Conservation (phyloP, 1,284 basidiomycete genomes). For the Coniophora puteana region DNA sequence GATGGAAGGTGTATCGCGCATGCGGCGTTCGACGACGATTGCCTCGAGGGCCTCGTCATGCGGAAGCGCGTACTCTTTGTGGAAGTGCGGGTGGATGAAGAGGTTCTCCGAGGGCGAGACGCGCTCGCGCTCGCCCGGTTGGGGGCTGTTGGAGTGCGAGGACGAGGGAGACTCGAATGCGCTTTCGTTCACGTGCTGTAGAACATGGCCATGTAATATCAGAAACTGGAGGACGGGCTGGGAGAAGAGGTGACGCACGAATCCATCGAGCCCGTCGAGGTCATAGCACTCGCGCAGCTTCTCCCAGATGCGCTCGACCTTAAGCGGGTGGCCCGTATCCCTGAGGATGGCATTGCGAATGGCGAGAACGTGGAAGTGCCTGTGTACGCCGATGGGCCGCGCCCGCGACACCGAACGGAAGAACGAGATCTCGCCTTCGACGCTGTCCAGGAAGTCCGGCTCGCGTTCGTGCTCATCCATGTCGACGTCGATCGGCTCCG, state of each 20-base stretch:
- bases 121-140: too few species aligned
- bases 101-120: slow-evolving; percentile 66
- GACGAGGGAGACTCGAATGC: too few species aligned
- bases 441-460: slow-evolving; percentile 54
- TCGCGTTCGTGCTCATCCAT: slow-evolving; percentile 28
- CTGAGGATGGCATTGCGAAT: slow-evolving; percentile 68
- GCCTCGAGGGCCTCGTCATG: slow-evolving; percentile 53
- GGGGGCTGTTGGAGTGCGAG: too few species aligned
- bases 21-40: slow-evolving; percentile 56
- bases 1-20: slow-evolving; percentile 54
- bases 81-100: slow-evolving; percentile 63
- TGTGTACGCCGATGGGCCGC: slow-evolving; percentile 74
- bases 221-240: too few species aligned
- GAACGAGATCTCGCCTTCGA: slow-evolving; percentile 78
- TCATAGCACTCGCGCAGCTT: slow-evolving; percentile 74
- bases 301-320: slow-evolving; percentile 66
- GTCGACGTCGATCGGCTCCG: too few species aligned
- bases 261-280: slow-evolving; percentile 71
- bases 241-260: too few species aligned
- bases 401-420: slow-evolving; percentile 75
- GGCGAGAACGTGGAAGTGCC: slow-evolving; percentile 73
- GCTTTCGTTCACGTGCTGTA: too few species aligned
- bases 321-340: slow-evolving; percentile 63
- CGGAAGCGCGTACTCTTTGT: slow-evolving; percentile 62
- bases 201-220: too few species aligned